Evolutionary conservation across 495 filamentous ascomycete genomes (phyloP), one percentile per base, ranked within the genome.

Genomic region (Podospora pseudoanserina): DNA sequence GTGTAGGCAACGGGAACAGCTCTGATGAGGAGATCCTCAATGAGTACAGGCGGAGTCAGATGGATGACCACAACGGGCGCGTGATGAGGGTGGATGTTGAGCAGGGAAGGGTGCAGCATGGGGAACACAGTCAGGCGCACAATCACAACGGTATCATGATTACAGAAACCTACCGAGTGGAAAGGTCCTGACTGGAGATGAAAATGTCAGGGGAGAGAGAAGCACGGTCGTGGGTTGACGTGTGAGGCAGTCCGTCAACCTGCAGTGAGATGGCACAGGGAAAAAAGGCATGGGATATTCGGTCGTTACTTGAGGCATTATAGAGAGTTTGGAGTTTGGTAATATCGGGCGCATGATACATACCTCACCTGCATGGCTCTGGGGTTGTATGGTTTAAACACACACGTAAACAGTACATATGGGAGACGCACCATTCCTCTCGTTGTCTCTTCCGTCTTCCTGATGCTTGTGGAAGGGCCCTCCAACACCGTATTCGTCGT

Each of bases 11-110:
- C 4, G 65, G 34, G 4, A 64, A 63, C 20, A 16, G 59, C 15
- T 68, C 66, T 20, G 53, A 68, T 13, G 66, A 68, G 60, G 66
- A 68, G 49, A 64, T 68, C 7, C 30, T 67, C 39, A 39, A 67
- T 54, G 65, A 67, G 23, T 67, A 61, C 32, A n/a, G 65, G 3
- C 65, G 65, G 16, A 66, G 56, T 26, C 54, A 59, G 44, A 39
- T 62, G 20, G 13, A 49, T 2, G 13, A 49, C 39, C 55, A 58
- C 55, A 26, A 19, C 1, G 19, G 55, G n/a, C 27, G 28, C n/a
- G 44, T 15, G 4, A 28, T 11, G 23, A 26, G 49, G 18, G 20
- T 54, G 53, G 19, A 19, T 2, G 60, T 56, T 39, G 66, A 64
- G 53, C 11, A 53, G 60, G 32, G 60, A 5, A 23, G 56, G 49